A percentile compares a stretch with the other conserved stretches of the same genome.
phyloP scores from a whole-genome alignment of 345 rosid species.

The Sisymbrium altissimum region DNA sequence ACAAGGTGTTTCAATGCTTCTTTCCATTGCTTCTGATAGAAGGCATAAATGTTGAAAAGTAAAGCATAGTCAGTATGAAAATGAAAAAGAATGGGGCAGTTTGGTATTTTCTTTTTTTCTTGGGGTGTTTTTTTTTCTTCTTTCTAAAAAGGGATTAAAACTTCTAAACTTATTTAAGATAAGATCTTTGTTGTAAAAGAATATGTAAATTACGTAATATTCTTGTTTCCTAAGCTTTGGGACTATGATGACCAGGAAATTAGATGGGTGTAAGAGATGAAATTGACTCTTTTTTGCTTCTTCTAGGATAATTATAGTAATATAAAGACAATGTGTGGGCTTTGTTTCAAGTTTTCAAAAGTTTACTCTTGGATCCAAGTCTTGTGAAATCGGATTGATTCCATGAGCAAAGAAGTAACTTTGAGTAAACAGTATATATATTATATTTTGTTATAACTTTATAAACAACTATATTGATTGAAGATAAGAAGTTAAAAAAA shows the following conservation, averaged over 20 bases:
- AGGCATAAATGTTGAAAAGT: conserved; percentile 37
- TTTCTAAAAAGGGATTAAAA: neutral
- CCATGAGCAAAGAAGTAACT: neutral
- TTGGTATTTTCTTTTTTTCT: neutral
- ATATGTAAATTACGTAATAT: conserved; percentile 5
- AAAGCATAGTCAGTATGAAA: neutral
- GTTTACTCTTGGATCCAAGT: neutral
- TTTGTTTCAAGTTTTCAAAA: neutral
- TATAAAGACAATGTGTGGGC: neutral
- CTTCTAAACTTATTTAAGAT: neutral
- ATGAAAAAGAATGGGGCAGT: neutral
- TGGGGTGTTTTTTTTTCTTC: neutral
- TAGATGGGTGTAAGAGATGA: neutral
- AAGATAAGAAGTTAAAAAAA: no score
- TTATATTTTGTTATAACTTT: no score
- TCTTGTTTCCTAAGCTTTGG: neutral
- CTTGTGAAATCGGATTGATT: neutral
- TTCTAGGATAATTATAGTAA: neutral
- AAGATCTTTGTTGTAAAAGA: neutral
- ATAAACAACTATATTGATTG: no score
- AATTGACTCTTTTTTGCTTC: neutral
- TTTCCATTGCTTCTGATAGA: conserved; percentile 52
- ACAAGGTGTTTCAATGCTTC: conserved; percentile 69
- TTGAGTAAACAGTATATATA: no score
- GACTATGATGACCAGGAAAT: neutral